Evolutionary conservation across 2,329 filamentous ascomycete genomes (phyloP).

Genomic region (Shiraia bambusicola): DNA sequence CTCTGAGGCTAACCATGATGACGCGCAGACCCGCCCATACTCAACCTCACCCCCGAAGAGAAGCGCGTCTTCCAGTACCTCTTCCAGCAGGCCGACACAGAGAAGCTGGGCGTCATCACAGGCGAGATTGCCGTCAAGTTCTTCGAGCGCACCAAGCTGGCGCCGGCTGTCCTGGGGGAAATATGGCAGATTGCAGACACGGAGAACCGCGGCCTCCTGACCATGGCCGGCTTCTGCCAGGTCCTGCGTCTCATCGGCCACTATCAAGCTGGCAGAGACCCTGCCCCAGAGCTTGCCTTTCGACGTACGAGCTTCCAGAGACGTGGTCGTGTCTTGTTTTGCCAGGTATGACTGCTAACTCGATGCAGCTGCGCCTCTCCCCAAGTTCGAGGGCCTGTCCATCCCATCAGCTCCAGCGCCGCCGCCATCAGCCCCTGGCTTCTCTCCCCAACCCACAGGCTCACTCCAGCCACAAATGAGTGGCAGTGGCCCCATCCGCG

Average conservation of each 20-base stretch:
- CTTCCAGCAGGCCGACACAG: constrained; percentile 89
- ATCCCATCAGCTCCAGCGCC: constrained; percentile 53
- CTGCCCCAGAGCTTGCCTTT: constrained; percentile 77
- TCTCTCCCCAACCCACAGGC: constrained; percentile 41
- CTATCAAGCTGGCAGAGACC: constrained; percentile 83
- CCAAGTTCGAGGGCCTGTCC: constrained; percentile 81
- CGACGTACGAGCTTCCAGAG: constrained; percentile 56
- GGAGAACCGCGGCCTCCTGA: constrained; percentile 92
- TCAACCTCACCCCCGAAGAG: constrained; percentile 88
- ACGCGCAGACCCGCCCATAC: constrained; percentile 53
- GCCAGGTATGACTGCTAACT: constrained; percentile 12
- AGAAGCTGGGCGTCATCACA: constrained; percentile 88
- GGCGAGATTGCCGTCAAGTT: constrained; percentile 96
- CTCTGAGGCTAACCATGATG: constrained; percentile 17
- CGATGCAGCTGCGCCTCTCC: constrained; percentile 70
- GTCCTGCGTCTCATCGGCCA: constrained; percentile 94
- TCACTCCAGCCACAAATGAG: constrained; percentile 43
- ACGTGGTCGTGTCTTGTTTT: constrained; percentile 15
- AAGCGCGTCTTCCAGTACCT: constrained; percentile 92
- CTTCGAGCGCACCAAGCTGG: constrained; percentile 92
- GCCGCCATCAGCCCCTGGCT: constrained; percentile 54
- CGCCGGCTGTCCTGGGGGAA: constrained; percentile 83
- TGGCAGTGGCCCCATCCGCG: constrained; percentile 68
- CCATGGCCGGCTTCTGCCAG: constrained; percentile 87
- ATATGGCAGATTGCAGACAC: constrained; percentile 99